phyloP scores from a whole-genome alignment of 768 basidiomycete species.

The Mycena alexandri region DNA sequence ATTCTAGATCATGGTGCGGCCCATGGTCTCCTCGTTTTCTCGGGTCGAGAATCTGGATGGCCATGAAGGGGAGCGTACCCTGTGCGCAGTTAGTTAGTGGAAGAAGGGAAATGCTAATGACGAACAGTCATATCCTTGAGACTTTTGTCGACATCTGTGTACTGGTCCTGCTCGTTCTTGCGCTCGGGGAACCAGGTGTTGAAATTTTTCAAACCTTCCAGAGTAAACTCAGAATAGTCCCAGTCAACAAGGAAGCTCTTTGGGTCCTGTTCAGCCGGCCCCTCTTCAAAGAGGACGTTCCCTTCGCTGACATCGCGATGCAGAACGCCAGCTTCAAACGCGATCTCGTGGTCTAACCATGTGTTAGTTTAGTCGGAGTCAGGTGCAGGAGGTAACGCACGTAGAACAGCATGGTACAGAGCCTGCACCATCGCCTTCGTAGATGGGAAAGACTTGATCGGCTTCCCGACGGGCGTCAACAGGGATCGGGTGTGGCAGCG shows the following conservation, averaged over 20 bases:
- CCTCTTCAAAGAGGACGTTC: slow-evolving; percentile 20
- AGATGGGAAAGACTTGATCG: not conserved
- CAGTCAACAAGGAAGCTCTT: slow-evolving; percentile 26
- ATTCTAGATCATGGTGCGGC: slow-evolving; percentile 23
- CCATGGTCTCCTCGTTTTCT: slow-evolving; percentile 7
- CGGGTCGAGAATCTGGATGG: slow-evolving; percentile 6
- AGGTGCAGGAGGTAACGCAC: slow-evolving; percentile 5
- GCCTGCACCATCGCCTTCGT: not conserved
- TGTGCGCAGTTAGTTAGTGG: not conserved
- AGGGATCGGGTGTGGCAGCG: slow-evolving; percentile 21
- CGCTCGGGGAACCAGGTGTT: not conserved
- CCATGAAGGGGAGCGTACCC: slow-evolving; percentile 6
- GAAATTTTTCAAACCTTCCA: slow-evolving; percentile 1
- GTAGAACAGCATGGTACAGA: not conserved
- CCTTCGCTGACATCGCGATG: slow-evolving; percentile 33
- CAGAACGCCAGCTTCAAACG: slow-evolving; percentile 17
- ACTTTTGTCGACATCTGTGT: slow-evolving; percentile 10
- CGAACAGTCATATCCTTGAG: slow-evolving; percentile 29
- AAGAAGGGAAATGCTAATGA: not conserved
- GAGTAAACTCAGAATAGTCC: slow-evolving; percentile 33
- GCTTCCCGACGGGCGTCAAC: slow-evolving; percentile 12
- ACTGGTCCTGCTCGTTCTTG: not conserved
- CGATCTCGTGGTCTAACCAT: slow-evolving; percentile 18
- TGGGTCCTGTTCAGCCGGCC: not conserved
- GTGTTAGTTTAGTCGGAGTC: not conserved